These are phyloP conservation scores for Lachnellula suecica DNA, from an alignment of 2,329 filamentous ascomycete species.

Conservation along the genomic window DNA sequence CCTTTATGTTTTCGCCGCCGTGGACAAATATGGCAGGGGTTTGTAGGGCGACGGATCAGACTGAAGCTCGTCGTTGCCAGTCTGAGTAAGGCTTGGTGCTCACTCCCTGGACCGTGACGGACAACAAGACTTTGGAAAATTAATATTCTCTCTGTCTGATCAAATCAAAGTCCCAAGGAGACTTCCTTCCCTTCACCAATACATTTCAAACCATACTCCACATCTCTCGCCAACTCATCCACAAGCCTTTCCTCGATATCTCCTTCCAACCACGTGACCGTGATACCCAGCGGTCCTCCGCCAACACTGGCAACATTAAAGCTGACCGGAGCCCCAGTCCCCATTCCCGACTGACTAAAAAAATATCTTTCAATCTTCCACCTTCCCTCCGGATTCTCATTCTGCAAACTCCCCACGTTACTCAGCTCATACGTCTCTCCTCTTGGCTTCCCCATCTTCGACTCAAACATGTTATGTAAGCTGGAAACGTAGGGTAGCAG, in stretches of 20 bases:
- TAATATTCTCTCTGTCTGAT: too few relatives aligned
- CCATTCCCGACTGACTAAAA: conserved; percentile 49
- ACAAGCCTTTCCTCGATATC: conserved; percentile 40
- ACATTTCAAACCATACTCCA: conserved; percentile 28
- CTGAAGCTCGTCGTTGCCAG: background rate
- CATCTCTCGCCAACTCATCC: conserved; percentile 37
- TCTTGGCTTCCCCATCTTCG: conserved; percentile 43
- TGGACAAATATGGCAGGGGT: background rate
- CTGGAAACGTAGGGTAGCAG: conserved; percentile 44
- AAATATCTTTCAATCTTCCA: conserved; percentile 44
- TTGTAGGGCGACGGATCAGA: conserved; percentile 1
- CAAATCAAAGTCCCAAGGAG: background rate
- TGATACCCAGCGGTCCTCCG: conserved; percentile 40
- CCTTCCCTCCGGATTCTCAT: conserved; percentile 6
- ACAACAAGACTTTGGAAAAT: too few relatives aligned
- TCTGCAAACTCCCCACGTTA: conserved; percentile 48
- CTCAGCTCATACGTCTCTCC: conserved; percentile 49
- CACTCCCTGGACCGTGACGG: too few relatives aligned
- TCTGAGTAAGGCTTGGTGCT: background rate
- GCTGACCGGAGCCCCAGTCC: conserved; percentile 42
- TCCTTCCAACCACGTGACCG: conserved; percentile 48
- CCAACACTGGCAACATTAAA: conserved; percentile 48
- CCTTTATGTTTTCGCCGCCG: conserved; percentile 4
- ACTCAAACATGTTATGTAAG: conserved; percentile 40
- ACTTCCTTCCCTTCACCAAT: conserved; percentile 13